phyloP scores from a whole-genome alignment of 148 eudicot genomes.

The Rhododendron henanense region DNA sequence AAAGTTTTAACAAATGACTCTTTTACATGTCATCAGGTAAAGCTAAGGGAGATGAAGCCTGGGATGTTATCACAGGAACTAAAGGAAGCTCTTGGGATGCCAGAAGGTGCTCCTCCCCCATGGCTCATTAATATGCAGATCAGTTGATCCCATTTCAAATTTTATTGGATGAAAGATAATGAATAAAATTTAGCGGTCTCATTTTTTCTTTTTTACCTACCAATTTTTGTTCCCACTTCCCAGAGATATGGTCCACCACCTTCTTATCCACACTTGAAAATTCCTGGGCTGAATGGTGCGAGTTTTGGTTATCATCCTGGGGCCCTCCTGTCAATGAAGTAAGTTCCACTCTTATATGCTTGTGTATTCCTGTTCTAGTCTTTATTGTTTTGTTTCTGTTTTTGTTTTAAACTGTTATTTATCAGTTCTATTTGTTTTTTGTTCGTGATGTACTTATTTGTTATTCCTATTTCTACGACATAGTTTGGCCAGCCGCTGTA shows the following conservation, averaged over 20 bases:
- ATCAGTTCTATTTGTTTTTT: background rate
- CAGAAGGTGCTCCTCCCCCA: too few species aligned
- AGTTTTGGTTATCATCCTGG: slow-evolving; percentile 98
- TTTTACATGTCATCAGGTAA: too few species aligned
- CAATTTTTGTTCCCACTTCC: background rate
- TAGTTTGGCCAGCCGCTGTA: slow-evolving; percentile 86
- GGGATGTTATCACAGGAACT: too few species aligned
- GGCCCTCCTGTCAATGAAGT: slow-evolving; percentile 99
- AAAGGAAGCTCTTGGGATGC: too few species aligned
- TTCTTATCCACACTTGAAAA: slow-evolving; percentile 75
- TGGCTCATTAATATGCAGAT: too few species aligned
- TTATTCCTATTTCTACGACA: background rate
- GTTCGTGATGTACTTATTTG: background rate
- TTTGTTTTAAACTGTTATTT: background rate
- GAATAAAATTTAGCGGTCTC: background rate
- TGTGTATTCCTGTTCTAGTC: background rate
- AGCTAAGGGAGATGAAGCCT: too few species aligned
- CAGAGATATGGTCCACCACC: slow-evolving; percentile 99
- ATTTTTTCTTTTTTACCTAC: background rate
- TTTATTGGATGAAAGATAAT: background rate
- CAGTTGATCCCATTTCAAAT: too few species aligned
- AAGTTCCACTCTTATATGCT: slow-evolving; percentile 16
- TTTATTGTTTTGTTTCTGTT: too few species aligned
- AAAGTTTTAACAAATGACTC: too few species aligned
- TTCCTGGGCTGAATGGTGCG: slow-evolving; percentile 66